These are phyloP conservation scores for Zelopaecilomyces penicillatus DNA, from an alignment of 2,329 filamentous ascomycete genomes.

Conservation along the genomic window DNA sequence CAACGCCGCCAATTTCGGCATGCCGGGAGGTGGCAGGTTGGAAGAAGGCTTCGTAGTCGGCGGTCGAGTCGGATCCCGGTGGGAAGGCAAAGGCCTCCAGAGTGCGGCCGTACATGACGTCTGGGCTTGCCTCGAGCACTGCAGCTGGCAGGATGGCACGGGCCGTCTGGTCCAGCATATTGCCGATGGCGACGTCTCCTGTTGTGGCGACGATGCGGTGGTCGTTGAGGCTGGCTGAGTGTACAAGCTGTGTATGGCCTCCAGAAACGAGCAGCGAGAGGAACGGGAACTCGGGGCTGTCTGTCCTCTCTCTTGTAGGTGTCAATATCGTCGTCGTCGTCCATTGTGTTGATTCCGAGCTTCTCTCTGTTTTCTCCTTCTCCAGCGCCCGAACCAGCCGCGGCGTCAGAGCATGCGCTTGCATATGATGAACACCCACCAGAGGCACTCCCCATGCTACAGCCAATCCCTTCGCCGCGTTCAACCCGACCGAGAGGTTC, in stretches of 20 bases:
- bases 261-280: constrained; percentile 84
- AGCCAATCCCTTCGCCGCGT: constrained; percentile 79
- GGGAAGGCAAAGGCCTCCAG: constrained; percentile 77
- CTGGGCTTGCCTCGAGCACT: constrained; percentile 43
- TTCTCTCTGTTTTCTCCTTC: neutral
- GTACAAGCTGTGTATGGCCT: constrained; percentile 81
- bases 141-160: constrained; percentile 61
- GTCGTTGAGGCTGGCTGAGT: constrained; percentile 57
- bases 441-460: constrained; percentile 76
- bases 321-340: neutral
- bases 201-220: constrained; percentile 69
- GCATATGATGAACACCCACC: constrained; percentile 91
- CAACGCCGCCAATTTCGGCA: constrained; percentile 45
- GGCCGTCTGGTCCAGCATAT: constrained; percentile 81
- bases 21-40: constrained; percentile 45
- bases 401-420: constrained; percentile 86
- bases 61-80: neutral
- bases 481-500: constrained; percentile 68
- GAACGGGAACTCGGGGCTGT: constrained; percentile 65
- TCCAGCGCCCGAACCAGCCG: constrained; percentile 55
- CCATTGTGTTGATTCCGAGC: neutral
- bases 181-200: constrained; percentile 78
- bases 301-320: neutral
- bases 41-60: constrained; percentile 34
- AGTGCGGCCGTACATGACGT: constrained; percentile 71